Evolutionary conservation across 495 filamentous ascomycete genomes (phyloP).

Genomic region (Neurospora terricola): DNA sequence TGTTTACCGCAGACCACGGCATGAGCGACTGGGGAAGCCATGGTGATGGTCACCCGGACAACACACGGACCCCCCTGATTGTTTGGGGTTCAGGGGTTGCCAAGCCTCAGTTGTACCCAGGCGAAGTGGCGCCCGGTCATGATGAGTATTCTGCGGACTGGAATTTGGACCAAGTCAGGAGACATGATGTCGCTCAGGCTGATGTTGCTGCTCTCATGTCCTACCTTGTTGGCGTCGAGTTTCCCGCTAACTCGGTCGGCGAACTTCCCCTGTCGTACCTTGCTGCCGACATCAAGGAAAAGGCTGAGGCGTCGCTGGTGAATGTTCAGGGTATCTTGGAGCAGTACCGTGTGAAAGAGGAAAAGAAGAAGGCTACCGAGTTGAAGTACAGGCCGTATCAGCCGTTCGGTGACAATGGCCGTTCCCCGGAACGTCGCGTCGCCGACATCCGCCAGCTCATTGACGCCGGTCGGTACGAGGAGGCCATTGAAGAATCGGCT

Average conservation of each 20-base stretch:
- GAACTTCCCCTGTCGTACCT: constrained; percentile 81
- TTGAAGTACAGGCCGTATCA: constrained; percentile 67
- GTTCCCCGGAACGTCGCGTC: constrained; percentile 59
- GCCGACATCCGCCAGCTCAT: constrained; percentile 58
- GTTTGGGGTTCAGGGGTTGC: constrained; percentile 92
- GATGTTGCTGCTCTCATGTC: constrained; percentile 97
- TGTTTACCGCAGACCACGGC: constrained; percentile 97
- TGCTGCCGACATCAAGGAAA: constrained; percentile 56
- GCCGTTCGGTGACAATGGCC: constrained; percentile 46
- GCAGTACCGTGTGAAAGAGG: constrained; percentile 95
- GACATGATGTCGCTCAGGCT: constrained; percentile 89
- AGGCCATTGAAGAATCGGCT: constrained; percentile 65
- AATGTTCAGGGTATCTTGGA: constrained; percentile 88
- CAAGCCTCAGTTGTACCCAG: constrained; percentile 49
- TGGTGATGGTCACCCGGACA: constrained; percentile 95
- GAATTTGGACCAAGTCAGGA: constrained; percentile 66
- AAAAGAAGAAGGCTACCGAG: constrained; percentile 63
- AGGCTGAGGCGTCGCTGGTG: constrained; percentile 75
- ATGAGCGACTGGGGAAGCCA: constrained; percentile 99
- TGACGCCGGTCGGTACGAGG: constrained; percentile 51
- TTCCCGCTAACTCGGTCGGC: constrained; percentile 93
- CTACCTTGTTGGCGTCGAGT: constrained; percentile 82
- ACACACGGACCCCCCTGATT: constrained; percentile 89
- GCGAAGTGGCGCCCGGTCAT: constrained; percentile 59
- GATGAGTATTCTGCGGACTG: constrained; percentile 91